Conservation (phyloP, 164 flowering plant species). For the Tinospora cordifolia region DNA sequence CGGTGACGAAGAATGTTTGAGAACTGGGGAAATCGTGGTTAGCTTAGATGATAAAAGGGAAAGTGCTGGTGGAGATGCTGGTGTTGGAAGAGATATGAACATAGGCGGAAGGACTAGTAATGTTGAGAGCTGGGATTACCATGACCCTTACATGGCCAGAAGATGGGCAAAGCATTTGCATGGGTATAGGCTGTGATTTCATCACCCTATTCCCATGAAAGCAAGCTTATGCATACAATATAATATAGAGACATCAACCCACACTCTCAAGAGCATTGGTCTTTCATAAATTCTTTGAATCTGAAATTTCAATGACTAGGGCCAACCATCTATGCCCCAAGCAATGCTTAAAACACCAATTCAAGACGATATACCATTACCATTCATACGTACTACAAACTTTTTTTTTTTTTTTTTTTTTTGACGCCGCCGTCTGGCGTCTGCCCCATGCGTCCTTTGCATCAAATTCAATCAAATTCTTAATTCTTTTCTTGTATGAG, state of each 20-base stretch:
- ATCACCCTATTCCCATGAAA: background rate
- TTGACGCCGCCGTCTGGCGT: too few relatives aligned
- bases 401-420: too few relatives aligned
- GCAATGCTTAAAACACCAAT: too few relatives aligned
- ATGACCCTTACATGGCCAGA: conserved; percentile 83
- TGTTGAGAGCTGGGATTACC: conserved; percentile 71
- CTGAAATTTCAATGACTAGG: too few relatives aligned
- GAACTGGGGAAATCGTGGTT: conserved; percentile 53
- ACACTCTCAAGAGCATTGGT: background rate
- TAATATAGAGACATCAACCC: conserved; percentile 3
- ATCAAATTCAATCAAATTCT: background rate
- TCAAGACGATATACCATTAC: too few relatives aligned
- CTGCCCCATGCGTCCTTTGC: background rate
- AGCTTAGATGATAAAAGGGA: conserved; percentile 37
- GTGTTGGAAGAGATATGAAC: conserved; percentile 24
- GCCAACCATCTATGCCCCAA: too few relatives aligned
- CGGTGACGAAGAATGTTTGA: conserved; percentile 40
- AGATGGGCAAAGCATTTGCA: conserved; percentile 94
- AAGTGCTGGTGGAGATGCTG: conserved; percentile 18
- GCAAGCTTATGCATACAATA: too few relatives aligned
- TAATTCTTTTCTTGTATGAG: background rate
- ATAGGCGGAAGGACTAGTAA: conserved; percentile 48
- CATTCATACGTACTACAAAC: too few relatives aligned
- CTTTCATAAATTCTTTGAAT: too few relatives aligned
- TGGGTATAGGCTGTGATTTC: conserved; percentile 53